Base-by-base conservation (phyloP, 2,329 filamentous ascomycete genomes). In the Ophiocordyceps camponoti-saundersi region DNA sequence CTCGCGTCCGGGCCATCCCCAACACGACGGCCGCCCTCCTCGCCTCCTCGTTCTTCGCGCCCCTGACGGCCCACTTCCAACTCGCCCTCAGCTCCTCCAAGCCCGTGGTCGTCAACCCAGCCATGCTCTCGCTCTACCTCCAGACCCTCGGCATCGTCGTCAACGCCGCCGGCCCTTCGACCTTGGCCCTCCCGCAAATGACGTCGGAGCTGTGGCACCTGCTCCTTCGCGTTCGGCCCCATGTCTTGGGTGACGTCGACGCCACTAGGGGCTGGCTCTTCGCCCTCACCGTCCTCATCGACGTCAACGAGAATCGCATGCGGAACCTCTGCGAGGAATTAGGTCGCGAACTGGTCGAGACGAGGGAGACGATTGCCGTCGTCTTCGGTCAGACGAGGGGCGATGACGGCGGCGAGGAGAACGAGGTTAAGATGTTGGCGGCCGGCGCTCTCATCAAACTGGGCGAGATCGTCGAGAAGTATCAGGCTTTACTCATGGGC, bases 61-160 rank as follows among this genome's bases (percentile, higher is more conserved):
- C 92, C 0, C 70, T 98, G 11, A 82, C 83, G 0, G 83, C 82
- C 0, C 80, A 86, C 41, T 93, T 92, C 64, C 84, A 82, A 58
- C 71, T 83, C 3, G 80, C 73, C 0, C 61, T 76, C 42, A 65
- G 68, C 32, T 65, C 63, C 8, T 61, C 66, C 44, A 77, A 79
- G 45, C 58, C 61, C 21, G 73, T 88, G 45, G 72, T 87, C 51
- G 76, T 86, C 45, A 78, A 87, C 41, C 80, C 87, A 0, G 76
- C 84, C 49, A 71, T 95, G 6, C 74, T 96, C 0, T 72, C 80
- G 0, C 74, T 88, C 10, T 92, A 87, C 60, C 67, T 96, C 32
- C 89, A 93, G 61, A 98, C 92, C 0, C 70, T 96, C 0, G 82
- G 83, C 1, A 69, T 98, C 8, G 68, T 95, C 32, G 66, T 96